A percentile compares a stretch with the other conserved stretches of the same genome.
Evolutionary conservation across 1,284 basidiomycete genomes (phyloP).

Genomic region (Ceratobasidium sp.): DNA sequence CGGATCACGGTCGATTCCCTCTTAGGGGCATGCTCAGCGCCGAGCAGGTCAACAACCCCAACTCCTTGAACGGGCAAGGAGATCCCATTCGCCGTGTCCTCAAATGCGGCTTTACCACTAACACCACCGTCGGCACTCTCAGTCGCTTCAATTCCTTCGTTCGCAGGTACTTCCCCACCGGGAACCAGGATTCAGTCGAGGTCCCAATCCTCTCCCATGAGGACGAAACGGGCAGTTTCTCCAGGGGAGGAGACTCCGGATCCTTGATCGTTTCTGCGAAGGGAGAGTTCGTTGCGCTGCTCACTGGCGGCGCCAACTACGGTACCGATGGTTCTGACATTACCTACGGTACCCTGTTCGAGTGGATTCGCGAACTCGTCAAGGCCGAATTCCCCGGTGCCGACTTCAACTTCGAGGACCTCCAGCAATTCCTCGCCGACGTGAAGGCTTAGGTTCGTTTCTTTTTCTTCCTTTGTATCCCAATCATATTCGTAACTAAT

Average conservation of each 20-base stretch:
- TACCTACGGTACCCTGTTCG: no score
- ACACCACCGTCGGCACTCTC: slow-evolving; percentile 56
- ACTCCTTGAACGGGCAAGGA: slow-evolving; percentile 51
- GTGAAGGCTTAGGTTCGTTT: no score
- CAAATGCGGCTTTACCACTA: slow-evolving; percentile 56
- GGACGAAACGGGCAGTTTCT: slow-evolving; percentile 54
- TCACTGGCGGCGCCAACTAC: no score
- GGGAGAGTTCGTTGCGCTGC: no score
- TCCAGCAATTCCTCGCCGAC: no score
- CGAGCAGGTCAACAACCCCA: slow-evolving; percentile 54
- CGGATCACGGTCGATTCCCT: slow-evolving; percentile 53
- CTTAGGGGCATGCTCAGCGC: slow-evolving; percentile 56
- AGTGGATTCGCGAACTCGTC: no score
- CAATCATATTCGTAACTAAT: no score
- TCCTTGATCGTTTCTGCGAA: slow-evolving; percentile 52
- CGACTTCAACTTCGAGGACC: no score
- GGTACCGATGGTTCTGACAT: no score
- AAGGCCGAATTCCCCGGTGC: no score
- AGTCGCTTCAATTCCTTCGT: slow-evolving; percentile 54
- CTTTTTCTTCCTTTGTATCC: no score
- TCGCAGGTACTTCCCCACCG: slow-evolving; percentile 54
- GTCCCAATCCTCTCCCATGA: slow-evolving; percentile 54
- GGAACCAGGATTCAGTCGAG: slow-evolving; percentile 55
- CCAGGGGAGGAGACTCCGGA: slow-evolving; percentile 58
- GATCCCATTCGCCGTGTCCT: slow-evolving; percentile 55